A percentile compares a stretch with the other conserved stretches of the same genome.
These are phyloP conservation scores for Verticillium longisporum DNA, from an alignment of 2,329 filamentous ascomycete genomes.

Conservation along the genomic window DNA sequence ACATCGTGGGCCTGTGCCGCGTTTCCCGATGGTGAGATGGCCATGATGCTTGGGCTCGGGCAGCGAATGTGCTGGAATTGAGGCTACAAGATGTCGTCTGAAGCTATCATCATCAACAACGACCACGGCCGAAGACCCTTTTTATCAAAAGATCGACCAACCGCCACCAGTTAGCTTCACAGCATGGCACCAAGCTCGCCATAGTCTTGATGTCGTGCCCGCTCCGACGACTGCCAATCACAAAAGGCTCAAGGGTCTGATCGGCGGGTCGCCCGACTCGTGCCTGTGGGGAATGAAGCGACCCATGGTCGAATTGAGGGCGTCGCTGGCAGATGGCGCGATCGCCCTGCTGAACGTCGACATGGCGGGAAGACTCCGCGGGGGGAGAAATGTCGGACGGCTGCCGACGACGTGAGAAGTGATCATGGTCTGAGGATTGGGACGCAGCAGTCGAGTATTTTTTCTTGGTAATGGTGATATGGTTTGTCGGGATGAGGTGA, in stretches of 20 bases:
- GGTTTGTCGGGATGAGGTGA: neutral
- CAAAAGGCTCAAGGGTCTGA: neutral
- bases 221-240: neutral
- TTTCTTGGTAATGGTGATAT: neutral
- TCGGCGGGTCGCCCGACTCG: neutral
- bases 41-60: neutral
- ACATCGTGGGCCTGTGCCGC: neutral
- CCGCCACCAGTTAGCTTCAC: neutral
- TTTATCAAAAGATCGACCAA: neutral
- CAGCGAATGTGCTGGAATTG: neutral
- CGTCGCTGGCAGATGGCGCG: neutral
- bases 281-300: neutral
- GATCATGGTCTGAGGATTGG: neutral
- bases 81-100: neutral
- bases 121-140: neutral
- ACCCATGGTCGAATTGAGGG: neutral
- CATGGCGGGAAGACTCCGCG: neutral
- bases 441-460: neutral
- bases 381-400: neutral
- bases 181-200: neutral
- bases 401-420: neutral
- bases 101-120: neutral
- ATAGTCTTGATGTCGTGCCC: neutral
- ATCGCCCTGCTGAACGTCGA: neutral
- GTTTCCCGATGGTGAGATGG: neutral